phyloP scores from a whole-genome alignment of 257 asterid genomes.

The Echium plantagineum region DNA sequence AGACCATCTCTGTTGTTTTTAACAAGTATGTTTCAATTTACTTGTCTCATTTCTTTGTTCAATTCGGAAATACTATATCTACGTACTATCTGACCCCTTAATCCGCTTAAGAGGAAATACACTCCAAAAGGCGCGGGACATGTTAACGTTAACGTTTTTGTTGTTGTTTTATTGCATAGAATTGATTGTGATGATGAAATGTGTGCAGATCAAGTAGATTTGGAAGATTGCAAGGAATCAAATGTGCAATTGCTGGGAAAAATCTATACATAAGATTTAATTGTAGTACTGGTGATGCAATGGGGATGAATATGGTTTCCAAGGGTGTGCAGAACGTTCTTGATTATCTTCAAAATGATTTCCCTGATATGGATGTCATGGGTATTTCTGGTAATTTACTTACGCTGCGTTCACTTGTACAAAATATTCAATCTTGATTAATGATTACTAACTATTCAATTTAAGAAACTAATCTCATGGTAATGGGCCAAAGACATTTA shows the following conservation, averaged over 20 bases:
- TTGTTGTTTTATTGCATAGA: too few relatives aligned
- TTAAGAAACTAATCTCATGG: too few relatives aligned
- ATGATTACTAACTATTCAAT: too few relatives aligned
- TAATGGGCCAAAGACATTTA: too few relatives aligned
- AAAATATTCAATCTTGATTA: too few relatives aligned
- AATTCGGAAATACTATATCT: too few relatives aligned
- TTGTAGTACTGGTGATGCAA: constrained; percentile 55
- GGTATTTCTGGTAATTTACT: constrained; percentile 37
- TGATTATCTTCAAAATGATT: constrained; percentile 34
- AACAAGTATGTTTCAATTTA: constrained; percentile 25
- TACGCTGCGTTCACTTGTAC: too few relatives aligned
- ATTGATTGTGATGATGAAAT: neutral
- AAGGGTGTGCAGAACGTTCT: constrained; percentile 47
- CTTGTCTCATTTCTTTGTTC: neutral
- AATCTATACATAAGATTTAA: constrained; percentile 37
- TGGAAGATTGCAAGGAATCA: constrained; percentile 32
- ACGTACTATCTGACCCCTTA: too few relatives aligned
- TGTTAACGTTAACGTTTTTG: too few relatives aligned
- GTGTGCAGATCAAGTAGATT: constrained; percentile 44
- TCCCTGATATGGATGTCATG: constrained; percentile 45
- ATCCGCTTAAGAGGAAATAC: too few relatives aligned
- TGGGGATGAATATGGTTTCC: constrained; percentile 59
- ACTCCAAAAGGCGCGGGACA: too few relatives aligned
- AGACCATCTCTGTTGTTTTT: constrained; percentile 34
- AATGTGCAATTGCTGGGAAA: constrained; percentile 46